Percentiles rank a stretch among this genome's conserved stretches.
phyloP scores from a whole-genome alignment of 2,329 filamentous ascomycete species.

The Alternaria dauci region DNA sequence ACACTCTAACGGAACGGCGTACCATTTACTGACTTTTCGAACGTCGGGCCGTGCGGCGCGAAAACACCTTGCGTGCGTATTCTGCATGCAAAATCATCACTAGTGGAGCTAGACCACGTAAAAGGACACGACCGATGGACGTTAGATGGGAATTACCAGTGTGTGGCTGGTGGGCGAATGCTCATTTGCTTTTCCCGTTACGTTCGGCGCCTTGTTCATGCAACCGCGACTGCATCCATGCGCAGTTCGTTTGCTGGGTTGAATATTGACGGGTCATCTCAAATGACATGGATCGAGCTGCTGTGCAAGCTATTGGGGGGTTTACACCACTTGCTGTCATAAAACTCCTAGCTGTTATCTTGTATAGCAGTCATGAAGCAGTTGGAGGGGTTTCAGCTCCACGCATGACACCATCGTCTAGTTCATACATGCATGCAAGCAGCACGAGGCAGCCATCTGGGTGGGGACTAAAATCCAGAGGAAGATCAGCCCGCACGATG shows the following conservation, averaged over 20 bases:
- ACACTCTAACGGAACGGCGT: constrained; percentile 3
- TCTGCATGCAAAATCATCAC: background rate
- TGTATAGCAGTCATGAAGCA: background rate
- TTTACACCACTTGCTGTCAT: background rate
- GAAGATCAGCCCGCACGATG: constrained; percentile 8
- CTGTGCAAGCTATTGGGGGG: background rate
- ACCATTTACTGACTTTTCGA: background rate
- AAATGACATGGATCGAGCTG: background rate
- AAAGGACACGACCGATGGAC: constrained; percentile 3
- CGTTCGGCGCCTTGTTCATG: constrained; percentile 10
- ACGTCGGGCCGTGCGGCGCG: background rate
- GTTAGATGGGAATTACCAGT: background rate
- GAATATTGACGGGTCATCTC: background rate
- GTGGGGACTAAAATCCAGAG: constrained; percentile 7
- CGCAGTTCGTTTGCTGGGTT: constrained; percentile 1
- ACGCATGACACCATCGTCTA: constrained; percentile 5
- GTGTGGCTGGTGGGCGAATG: constrained; percentile 8
- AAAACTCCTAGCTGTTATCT: background rate
- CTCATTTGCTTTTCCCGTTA: constrained; percentile 15
- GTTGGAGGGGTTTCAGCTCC: background rate
- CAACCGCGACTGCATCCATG: background rate
- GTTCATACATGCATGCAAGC: constrained; percentile 15
- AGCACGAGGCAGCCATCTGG: constrained; percentile 8
- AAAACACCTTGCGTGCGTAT: background rate
- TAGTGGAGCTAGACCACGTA: background rate